Base-by-base conservation (phyloP, 2,329 filamentous ascomycete genomes). In the Coniochaeta sp. region DNA sequence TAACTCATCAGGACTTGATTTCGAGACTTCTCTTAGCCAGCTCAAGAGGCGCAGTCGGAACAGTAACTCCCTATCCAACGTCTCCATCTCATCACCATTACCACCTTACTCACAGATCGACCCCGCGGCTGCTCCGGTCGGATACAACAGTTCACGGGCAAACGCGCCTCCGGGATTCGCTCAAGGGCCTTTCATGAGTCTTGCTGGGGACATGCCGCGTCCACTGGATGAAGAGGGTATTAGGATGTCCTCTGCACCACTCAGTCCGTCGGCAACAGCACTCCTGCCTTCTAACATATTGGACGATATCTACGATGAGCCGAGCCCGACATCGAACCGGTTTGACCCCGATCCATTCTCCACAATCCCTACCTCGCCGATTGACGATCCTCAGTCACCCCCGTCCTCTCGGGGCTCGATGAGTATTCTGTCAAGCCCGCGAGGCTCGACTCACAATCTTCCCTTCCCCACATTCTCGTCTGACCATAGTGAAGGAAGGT, bases 191-290 rank as follows among this genome's bases (percentile, higher is more conserved):
- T 87, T 81, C 57, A 77, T 82, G 71, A 79, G 81, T 56, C 71
- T 78, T 47, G 73, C 77, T 1, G 67, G 73, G 3, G 77, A 79
- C 64, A 72, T 71, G 67, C 72, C 66, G 66, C 76, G 63, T 66
- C 78, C 63, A 67, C 71, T 86, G 59, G 84, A 83, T 6, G 87
- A 89, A 34, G 81, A 84, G 1, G 86, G 89, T 19, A 74, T 88
- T 5, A 83, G 84, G 61, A 79, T 79, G 19, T 71, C 89, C 38
- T 85, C 81, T 3, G 89, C 88, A 1, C 89, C 89, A 1, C 83
- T 93, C 70, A 93, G 89, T 67, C 90, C 90, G 1, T 89, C 89
- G 4, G 90, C 90, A 1, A 86, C 89, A 31, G 82, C 87, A 17
- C 77, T 93, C 3, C 75, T 96, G 17, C 90, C 90, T 0, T 89